Conservation (phyloP, 441 rosid species). For the Omphalea diandra region DNA sequence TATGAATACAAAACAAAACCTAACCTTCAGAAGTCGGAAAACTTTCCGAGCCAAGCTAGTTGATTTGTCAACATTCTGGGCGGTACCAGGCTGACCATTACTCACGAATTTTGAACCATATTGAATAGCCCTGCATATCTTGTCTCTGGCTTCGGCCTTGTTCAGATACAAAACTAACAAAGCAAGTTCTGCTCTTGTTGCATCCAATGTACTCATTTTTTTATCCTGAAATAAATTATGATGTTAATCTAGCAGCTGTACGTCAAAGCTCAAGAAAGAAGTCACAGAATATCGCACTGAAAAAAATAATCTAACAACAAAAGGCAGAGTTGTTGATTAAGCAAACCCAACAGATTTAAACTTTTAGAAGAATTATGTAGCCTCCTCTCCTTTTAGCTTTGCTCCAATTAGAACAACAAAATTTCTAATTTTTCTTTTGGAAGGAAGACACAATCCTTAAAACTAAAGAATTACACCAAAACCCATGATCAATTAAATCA, state of each 20-base stretch:
- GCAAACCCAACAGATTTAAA: neutral
- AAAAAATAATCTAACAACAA: constrained; percentile 2
- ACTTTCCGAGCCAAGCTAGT: constrained; percentile 97
- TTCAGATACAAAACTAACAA: constrained; percentile 79
- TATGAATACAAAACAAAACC: neutral
- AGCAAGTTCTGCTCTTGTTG: constrained; percentile 88
- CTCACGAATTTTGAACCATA: constrained; percentile 94
- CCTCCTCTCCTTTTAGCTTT: no score
- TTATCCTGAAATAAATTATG: constrained; percentile 30
- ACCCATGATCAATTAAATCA: neutral
- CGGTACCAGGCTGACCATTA: constrained; percentile 83
- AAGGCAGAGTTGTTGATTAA: neutral
- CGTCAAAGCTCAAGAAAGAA: neutral
- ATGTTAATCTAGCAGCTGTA: neutral
- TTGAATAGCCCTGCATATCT: constrained; percentile 96
- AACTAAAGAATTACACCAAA: neutral
- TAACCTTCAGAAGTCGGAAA: constrained; percentile 94
- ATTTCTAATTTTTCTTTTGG: no score
- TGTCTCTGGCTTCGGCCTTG: constrained; percentile 98
- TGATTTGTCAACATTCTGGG: constrained; percentile 91
- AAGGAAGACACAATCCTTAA: no score
- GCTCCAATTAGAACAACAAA: neutral
- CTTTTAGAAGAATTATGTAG: neutral
- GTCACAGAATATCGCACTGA: constrained; percentile 1
- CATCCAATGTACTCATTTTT: constrained; percentile 82